These are phyloP conservation scores for Ilex asprella DNA, from an alignment of 257 asterid genomes.

Conservation along the genomic window DNA sequence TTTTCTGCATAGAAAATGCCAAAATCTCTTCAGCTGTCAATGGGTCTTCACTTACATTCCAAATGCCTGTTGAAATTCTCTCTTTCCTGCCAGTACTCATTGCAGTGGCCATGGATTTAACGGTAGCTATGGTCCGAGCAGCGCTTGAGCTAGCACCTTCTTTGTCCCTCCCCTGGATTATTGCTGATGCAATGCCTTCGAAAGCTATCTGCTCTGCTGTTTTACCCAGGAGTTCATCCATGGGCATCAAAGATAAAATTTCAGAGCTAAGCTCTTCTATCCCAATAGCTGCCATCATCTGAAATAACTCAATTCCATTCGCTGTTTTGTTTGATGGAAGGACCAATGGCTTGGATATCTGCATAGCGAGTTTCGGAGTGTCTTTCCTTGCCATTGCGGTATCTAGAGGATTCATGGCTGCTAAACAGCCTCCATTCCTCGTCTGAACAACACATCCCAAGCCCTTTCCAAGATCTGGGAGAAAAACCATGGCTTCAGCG, in stretches of 20 bases:
- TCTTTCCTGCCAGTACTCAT: conserved; percentile 55
- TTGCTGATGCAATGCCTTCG: conserved; percentile 87
- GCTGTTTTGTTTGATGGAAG: conserved; percentile 30
- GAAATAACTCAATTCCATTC: conserved; percentile 61
- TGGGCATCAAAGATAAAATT: conserved; percentile 54
- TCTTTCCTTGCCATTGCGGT: conserved; percentile 36
- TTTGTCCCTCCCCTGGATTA: conserved; percentile 66
- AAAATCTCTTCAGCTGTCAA: conserved; percentile 49
- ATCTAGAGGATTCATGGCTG: conserved; percentile 69
- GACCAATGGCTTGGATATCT: conserved; percentile 62
- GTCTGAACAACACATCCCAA: conserved; percentile 84
- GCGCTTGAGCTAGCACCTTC: conserved; percentile 90
- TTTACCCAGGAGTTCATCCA: conserved; percentile 79
- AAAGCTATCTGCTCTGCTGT: conserved; percentile 92
- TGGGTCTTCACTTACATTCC: conserved; percentile 66
- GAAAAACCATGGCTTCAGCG: conserved; percentile 24
- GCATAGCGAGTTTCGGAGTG: conserved; percentile 77
- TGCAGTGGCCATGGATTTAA: conserved; percentile 64
- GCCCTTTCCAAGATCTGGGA: conserved; percentile 87
- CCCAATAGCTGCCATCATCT: conserved; percentile 64
- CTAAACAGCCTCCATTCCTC: conserved; percentile 75
- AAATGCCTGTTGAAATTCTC: conserved; percentile 65
- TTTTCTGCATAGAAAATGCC: conserved; percentile 65
- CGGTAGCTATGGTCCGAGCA: conserved; percentile 56
- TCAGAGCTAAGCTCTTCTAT: conserved; percentile 53